phyloP scores from a whole-genome alignment of 805 yeast genomes.

The Schizosaccharomyces cryophilus region DNA sequence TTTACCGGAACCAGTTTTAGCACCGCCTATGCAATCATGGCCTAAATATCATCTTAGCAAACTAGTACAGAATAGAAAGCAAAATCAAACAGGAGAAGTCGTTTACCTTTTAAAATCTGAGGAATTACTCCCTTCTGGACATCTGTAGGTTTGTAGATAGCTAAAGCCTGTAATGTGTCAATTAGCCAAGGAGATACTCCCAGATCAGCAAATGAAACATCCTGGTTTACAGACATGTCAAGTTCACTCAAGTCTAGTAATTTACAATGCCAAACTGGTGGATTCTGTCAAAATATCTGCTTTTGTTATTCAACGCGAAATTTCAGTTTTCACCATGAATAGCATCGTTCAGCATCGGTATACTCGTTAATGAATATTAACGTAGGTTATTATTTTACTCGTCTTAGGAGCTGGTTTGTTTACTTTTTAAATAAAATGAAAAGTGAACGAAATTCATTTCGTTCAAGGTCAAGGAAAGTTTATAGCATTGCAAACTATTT shows the following conservation, averaged over 20 bases:
- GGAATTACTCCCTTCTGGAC: constrained; percentile 84
- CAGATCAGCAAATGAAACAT: constrained; percentile 23
- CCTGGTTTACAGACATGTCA: neutral
- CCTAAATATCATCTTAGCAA: constrained; percentile 13
- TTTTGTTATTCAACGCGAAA: no score
- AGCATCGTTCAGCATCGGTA: no score
- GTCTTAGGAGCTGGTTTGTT: no score
- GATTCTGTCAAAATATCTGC: neutral
- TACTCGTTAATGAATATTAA: no score
- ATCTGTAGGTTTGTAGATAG: constrained; percentile 56
- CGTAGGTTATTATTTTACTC: no score
- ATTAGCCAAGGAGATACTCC: constrained; percentile 74
- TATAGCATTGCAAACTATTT: no score
- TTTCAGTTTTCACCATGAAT: no score
- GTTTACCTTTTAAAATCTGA: constrained; percentile 37
- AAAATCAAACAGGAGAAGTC: no score
- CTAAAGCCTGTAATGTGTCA: constrained; percentile 62
- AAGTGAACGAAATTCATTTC: no score
- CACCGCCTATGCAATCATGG: constrained; percentile 90
- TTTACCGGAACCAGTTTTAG: constrained; percentile 94
- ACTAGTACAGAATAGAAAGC: neutral
- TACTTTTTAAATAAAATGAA: no score
- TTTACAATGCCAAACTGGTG: neutral
- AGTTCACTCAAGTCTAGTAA: neutral
- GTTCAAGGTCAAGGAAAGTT: no score